These are phyloP conservation scores for Pseudogymnoascus verrucosus DNA, from an alignment of 2,329 filamentous ascomycete genomes.

Conservation along the genomic window DNA sequence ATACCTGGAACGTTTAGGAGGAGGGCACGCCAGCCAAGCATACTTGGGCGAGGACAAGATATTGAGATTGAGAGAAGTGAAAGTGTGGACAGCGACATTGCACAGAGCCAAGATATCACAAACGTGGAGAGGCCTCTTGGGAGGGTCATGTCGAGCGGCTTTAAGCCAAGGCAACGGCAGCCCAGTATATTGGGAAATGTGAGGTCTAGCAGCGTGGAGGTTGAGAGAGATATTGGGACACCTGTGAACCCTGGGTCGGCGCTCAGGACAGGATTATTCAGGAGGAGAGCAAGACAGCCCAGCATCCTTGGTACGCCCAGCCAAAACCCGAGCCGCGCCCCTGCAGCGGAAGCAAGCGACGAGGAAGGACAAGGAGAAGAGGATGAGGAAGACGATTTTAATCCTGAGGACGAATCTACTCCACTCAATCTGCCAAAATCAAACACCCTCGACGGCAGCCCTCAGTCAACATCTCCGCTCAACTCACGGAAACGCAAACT, in stretches of 20 bases:
- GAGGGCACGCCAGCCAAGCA: slow-evolving; percentile 52
- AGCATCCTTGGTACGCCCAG: slow-evolving; percentile 45
- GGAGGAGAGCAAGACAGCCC: slow-evolving; percentile 48
- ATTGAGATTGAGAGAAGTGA: slow-evolving; percentile 3
- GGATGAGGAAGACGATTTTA: slow-evolving; percentile 43
- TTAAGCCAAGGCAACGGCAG: slow-evolving; percentile 29
- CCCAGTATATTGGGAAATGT: slow-evolving; percentile 27
- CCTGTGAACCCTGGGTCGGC: slow-evolving; percentile 28
- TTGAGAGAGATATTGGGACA: slow-evolving; percentile 13
- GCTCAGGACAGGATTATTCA: slow-evolving; percentile 49
- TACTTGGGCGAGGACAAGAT: slow-evolving; percentile 39
- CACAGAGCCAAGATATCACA: slow-evolving; percentile 8
- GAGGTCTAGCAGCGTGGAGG: slow-evolving; percentile 21
- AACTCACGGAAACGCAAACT: slow-evolving; percentile 48
- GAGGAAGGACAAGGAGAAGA: slow-evolving; percentile 33
- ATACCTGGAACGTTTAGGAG: slow-evolving; percentile 48
- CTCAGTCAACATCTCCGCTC: slow-evolving; percentile 26
- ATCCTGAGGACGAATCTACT: slow-evolving; percentile 60
- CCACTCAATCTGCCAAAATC: slow-evolving; percentile 47
- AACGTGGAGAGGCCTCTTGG: slow-evolving; percentile 6
- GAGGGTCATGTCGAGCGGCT: slow-evolving; percentile 10
- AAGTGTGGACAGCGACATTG: slow-evolving; percentile 9
- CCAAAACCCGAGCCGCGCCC: neutral
- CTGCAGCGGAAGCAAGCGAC: slow-evolving; percentile 27
- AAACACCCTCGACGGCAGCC: slow-evolving; percentile 22